Base-by-base conservation (phyloP, 2,329 filamentous ascomycete species). In the Aspergillus calidoustus region DNA sequence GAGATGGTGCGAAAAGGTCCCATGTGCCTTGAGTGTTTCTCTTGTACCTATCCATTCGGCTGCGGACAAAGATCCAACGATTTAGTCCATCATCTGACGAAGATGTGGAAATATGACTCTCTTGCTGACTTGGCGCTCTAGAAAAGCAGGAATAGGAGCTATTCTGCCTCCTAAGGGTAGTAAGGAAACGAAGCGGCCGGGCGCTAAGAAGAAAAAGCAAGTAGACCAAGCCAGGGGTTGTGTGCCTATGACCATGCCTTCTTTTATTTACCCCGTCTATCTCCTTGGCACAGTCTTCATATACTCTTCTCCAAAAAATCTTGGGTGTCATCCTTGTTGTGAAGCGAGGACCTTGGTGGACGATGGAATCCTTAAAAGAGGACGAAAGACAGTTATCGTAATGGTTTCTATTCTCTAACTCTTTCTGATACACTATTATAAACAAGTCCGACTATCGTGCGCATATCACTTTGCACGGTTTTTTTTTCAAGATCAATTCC, bases 251-350 rank as follows among this genome's bases (percentile, higher is more conserved):
- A 50, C 11, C 48, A 4, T 50, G 48, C 48, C 48, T 50, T 17
- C 31, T 50, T n/a, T 50, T 31, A n/a, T n/a, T n/a, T n/a, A n/a
- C n/a, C 31, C 48, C 23, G 9, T 50, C 25, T 17, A 50, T 11
- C n/a, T 50, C 23, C 48, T 50, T 50, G 11, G 11, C 48, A 50
- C 3, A 50, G 4, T 5, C 23, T 31, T 50, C 48, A 50, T 50
- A 50, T 4, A 50, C 48, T 50, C 48, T 50, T 31, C 17, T 50
- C 48, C 3, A 38, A 50, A 50, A 50, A 31, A 17, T 17, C 23
- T 50, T 50, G 48, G n/a, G 48, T 50, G 48, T 50, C 48, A 50
- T 50, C 48, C 48, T 50, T 31, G 23, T 50, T 50, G 48, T 50
- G 48, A 50, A 50, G 48, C 48, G 23, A 50, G 48, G 48, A 50